phyloP scores from a whole-genome alignment of 208 protist genomes.

The Trypanosoma melophagium region DNA sequence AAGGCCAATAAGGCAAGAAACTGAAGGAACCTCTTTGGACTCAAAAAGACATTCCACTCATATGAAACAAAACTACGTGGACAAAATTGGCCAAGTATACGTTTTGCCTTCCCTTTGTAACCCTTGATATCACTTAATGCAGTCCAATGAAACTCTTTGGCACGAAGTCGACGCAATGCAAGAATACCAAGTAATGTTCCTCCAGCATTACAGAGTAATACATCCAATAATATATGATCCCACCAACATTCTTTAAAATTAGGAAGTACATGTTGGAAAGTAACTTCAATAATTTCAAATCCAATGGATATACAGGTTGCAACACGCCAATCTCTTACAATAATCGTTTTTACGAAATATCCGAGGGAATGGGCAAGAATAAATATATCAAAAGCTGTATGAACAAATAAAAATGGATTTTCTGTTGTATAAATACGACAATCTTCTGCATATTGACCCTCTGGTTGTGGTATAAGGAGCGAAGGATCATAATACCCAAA shows the following conservation, averaged over 20 bases:
- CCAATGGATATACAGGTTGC: conserved; percentile 82
- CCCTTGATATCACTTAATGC: conserved; percentile 58
- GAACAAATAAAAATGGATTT: conserved; percentile 64
- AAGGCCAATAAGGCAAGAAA: conserved; percentile 58
- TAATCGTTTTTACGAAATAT: conserved; percentile 93
- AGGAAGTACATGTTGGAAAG: conserved; percentile 93
- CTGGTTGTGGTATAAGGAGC: conserved; percentile 65
- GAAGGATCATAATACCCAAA: conserved; percentile 82
- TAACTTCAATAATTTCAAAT: conserved; percentile 96
- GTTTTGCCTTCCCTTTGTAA: conserved; percentile 57
- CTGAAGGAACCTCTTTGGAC: conserved; percentile 69
- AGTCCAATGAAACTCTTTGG: conserved; percentile 85
- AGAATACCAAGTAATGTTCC: conserved; percentile 92
- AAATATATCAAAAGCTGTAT: conserved; percentile 93
- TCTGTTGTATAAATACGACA: conserved; percentile 91
- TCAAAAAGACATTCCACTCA: conserved; percentile 90
- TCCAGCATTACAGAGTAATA: conserved; percentile 94
- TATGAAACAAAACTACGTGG: conserved; percentile 85
- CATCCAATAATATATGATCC: conserved; percentile 96
- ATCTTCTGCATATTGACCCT: conserved; percentile 92
- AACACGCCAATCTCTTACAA: conserved; percentile 92
- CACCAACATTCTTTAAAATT: conserved; percentile 99
- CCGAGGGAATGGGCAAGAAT: conserved; percentile 93
- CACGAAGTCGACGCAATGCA: conserved; percentile 57
- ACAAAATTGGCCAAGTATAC: conserved; percentile 77